Percentiles rank a stretch among this genome's conserved stretches.
phyloP scores from a whole-genome alignment of 129 eudicot genomes.

The Glebionis coronaria region DNA sequence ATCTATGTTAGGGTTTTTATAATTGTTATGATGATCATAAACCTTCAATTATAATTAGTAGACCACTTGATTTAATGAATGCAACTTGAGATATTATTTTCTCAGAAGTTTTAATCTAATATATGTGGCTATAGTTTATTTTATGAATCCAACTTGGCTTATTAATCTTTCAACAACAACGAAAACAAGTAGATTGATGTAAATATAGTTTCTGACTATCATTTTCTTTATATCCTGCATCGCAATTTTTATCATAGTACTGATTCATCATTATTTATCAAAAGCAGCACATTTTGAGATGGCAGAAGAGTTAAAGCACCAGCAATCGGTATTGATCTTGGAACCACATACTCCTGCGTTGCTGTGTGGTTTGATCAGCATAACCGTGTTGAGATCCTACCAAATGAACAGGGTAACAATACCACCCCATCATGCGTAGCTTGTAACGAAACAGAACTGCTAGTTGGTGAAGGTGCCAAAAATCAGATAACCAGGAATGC shows the following conservation, averaged over 20 bases:
- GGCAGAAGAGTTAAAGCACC: background rate
- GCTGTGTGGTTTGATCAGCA: background rate
- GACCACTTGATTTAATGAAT: no score
- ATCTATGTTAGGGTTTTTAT: no score
- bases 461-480: constrained; percentile 1
- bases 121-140: no score
- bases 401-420: constrained; percentile 14
- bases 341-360: constrained; percentile 14
- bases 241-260: background rate
- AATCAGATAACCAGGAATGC: background rate
- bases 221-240: background rate
- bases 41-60: no score
- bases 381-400: constrained; percentile 10
- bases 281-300: background rate
- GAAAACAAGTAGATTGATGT: no score
- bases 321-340: constrained; percentile 14
- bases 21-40: no score
- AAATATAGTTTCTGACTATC: no score
- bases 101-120: no score
- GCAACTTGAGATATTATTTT: no score
- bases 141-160: no score
- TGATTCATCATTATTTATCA: background rate
- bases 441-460: background rate
- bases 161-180: no score
- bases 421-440: constrained; percentile 10